phyloP scores from a whole-genome alignment of 2,329 filamentous ascomycete species.

The Elsinoe necatrix region DNA sequence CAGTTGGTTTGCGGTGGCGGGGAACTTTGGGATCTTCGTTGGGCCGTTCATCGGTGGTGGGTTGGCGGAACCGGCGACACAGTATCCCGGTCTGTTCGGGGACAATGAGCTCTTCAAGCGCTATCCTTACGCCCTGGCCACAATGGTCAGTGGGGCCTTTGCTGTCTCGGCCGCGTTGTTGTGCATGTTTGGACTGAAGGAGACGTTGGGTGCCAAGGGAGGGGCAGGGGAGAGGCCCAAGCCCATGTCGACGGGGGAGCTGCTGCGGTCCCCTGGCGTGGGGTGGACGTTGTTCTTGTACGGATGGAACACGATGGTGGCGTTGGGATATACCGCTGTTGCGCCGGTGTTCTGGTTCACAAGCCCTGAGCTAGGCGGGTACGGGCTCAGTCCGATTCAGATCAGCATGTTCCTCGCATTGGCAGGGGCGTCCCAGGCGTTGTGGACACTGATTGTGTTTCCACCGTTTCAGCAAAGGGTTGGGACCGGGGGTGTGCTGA shows the following conservation, averaged over 20 bases:
- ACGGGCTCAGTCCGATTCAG: conserved; percentile 51
- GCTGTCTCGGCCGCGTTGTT: conserved; percentile 47
- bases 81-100: conserved; percentile 54
- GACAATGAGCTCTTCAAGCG: conserved; percentile 49
- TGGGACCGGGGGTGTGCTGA: conserved; percentile 59
- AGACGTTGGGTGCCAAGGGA: conserved; percentile 28
- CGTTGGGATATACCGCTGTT: conserved; percentile 63
- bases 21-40: conserved; percentile 19
- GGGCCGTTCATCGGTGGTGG: conserved; percentile 47
- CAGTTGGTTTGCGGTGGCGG: conserved; percentile 66
- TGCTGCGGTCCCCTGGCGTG: conserved; percentile 58
- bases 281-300: conserved; percentile 57
- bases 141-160: conserved; percentile 48
- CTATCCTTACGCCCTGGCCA: conserved; percentile 59
- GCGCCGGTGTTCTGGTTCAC: conserved; percentile 63
- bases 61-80: conserved; percentile 57
- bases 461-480: conserved; percentile 56
- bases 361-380: conserved; percentile 53
- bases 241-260: conserved; percentile 42
- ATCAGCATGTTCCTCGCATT: conserved; percentile 61
- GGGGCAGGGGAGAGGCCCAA: conserved; percentile 19
- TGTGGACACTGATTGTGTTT: conserved; percentile 64
- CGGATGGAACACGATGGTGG: conserved; percentile 58
- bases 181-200: conserved; percentile 51
- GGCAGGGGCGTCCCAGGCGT: conserved; percentile 56